Conservation (phyloP, 1,139 yeast species). For the Scheffersomyces titani region DNA sequence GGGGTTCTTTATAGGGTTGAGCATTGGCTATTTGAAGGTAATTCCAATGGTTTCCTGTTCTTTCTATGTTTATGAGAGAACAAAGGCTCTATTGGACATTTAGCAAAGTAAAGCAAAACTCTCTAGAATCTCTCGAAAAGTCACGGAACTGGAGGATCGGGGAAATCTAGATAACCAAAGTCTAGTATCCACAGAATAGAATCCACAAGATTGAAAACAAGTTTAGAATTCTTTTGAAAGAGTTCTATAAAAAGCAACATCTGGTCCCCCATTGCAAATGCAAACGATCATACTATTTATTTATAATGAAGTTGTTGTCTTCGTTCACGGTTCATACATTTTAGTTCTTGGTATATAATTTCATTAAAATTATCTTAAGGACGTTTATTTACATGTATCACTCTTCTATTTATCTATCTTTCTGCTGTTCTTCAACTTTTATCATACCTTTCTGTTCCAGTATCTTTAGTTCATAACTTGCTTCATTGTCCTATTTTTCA, state of each 20-base stretch:
- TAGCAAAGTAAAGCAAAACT: not conserved
- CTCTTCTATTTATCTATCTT: not conserved
- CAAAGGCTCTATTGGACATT: slow-evolving; percentile 68
- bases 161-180: not conserved
- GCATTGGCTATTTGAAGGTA: slow-evolving; percentile 92
- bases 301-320: not conserved
- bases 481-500: not conserved
- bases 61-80: slow-evolving; percentile 88
- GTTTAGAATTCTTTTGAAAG: not conserved
- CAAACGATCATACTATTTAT: not conserved
- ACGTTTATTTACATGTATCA: not conserved
- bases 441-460: no score
- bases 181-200: not conserved
- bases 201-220: not conserved
- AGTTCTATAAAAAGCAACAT: not conserved
- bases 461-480: no score
- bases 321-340: not conserved
- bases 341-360: not conserved
- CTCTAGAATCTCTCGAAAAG: not conserved
- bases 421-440: not conserved
- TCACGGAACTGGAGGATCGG: not conserved
- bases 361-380: not conserved
- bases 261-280: not conserved
- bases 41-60: slow-evolving; percentile 98
- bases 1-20: slow-evolving; percentile 91